Evolutionary conservation across 2,329 filamentous ascomycete genomes (phyloP).

Genomic region (Pyricularia grisea): DNA sequence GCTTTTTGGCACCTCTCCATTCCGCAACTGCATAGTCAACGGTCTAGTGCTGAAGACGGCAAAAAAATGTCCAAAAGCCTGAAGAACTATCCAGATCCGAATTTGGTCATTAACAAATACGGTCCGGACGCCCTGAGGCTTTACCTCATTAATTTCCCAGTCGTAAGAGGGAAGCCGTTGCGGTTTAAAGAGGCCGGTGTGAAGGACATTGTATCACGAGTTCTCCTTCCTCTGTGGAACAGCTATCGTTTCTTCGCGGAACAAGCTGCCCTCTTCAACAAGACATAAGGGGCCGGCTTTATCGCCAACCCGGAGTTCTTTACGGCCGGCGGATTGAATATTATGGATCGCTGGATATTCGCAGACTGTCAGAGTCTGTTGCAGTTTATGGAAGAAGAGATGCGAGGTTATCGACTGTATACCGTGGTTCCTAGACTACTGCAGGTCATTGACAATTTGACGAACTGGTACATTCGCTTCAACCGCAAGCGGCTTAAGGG

Average conservation of each 20-base stretch:
- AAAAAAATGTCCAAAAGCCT: constrained; percentile 98
- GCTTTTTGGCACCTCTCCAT: constrained; percentile 74
- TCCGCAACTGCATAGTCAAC: constrained; percentile 92
- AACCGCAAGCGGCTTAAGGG: constrained; percentile 87
- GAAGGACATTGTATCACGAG: constrained; percentile 88
- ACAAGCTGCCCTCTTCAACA: background rate
- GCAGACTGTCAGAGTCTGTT: constrained; percentile 86
- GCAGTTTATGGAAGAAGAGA: constrained; percentile 86
- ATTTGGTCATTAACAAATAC: constrained; percentile 73
- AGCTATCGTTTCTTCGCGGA: constrained; percentile 44
- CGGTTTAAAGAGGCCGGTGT: constrained; percentile 87
- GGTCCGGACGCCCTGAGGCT: constrained; percentile 86
- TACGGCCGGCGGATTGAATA: constrained; percentile 41
- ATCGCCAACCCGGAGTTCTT: background rate
- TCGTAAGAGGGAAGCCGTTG: constrained; percentile 82
- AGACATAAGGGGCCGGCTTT: background rate
- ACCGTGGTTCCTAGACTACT: constrained; percentile 83
- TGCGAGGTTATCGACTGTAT: constrained; percentile 56
- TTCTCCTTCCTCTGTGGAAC: constrained; percentile 88
- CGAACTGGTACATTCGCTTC: constrained; percentile 97
- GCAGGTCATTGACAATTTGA: constrained; percentile 71
- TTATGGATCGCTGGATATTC: constrained; percentile 94
- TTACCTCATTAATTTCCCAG: constrained; percentile 92
- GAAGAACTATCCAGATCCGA: constrained; percentile 91
- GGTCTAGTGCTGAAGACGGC: constrained; percentile 92